Evolutionary conservation across 2,329 filamentous ascomycete genomes (phyloP).

Genomic region (Colletotrichum falcatum): DNA sequence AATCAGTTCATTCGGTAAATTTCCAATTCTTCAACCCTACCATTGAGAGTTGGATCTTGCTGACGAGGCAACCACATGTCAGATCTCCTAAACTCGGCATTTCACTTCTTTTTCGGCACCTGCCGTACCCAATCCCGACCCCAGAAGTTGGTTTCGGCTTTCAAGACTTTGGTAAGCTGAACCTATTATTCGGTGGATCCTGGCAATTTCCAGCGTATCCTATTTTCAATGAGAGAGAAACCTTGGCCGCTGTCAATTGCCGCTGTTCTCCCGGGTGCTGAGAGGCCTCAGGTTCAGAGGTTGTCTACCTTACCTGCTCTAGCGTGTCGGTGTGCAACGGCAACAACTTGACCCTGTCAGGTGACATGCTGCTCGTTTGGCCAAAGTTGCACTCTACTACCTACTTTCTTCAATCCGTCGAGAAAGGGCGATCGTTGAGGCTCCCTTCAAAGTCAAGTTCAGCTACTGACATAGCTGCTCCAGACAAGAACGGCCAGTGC

Average conservation of each 20-base stretch:
- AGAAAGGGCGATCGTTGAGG: background rate
- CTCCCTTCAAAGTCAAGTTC: background rate
- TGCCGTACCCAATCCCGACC: background rate
- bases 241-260: background rate
- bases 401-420: background rate
- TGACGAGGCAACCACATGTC: background rate
- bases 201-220: background rate
- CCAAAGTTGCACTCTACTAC: background rate
- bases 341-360: constrained; percentile 1
- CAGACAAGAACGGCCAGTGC: background rate
- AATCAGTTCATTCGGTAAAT: background rate
- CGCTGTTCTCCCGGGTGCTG: background rate
- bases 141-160: background rate
- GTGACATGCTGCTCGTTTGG: background rate
- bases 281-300: background rate
- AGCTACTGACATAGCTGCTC: background rate
- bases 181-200: background rate
- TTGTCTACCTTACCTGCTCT: background rate
- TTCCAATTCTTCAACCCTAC: too few relatives aligned
- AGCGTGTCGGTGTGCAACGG: background rate
- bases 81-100: background rate
- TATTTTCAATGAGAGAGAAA: background rate
- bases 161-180: background rate
- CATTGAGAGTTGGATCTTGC: background rate
- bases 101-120: background rate